Base-by-base conservation (phyloP, 2,329 filamentous ascomycete species). In the Cercospora zeae-maydis region DNA sequence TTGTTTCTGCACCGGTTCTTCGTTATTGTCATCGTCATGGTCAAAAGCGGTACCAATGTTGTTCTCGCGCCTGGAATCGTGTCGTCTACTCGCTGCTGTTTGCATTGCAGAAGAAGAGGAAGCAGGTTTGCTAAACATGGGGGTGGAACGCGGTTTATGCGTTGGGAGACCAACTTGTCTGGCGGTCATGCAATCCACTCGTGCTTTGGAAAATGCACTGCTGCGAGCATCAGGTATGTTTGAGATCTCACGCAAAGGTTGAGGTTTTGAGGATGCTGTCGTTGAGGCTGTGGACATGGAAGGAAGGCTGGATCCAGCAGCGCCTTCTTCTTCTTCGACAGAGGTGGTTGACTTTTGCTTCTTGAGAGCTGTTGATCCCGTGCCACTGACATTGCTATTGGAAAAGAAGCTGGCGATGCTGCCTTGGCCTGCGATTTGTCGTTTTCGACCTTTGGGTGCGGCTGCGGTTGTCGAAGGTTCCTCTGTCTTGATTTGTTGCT, bases 381-480 rank as follows among this genome's bases (percentile, higher is more conserved):
- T 53, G 36, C 51, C 54, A 57, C 16, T 45, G 39, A n/a, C 53
- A 24, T 5, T 19, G 39, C 59, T 70, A 66, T 74, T 74, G 14
- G 73, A 73, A 67, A 85, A 85, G 73, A 85, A 86, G 62, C 73
- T 80, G 3, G 80, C 79, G 51, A 86, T 82, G 54, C 74, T 81
- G 27, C 80, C 81, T 70, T 86, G 83, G 1, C 78, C 80, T 64
- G 78, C 75, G 21, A 72, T 75, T 69, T 75, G 77, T 58, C 76
- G 76, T 71, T 77, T 74, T 67, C 68, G 74, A 60, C 64, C 71
- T 63, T 72, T 78, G 61, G 61, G 74, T 64, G 42, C 67, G 68
- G 51, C 69, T 33, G 60, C 61, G 1, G 39, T 21, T 16, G 53
- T 39, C 30, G 42, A 21, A n/a, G 51, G 11, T 11, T 14, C 24